Evolutionary conservation across 257 asterid genomes (phyloP), one percentile per base, ranked within the genome.

Genomic region (Mentha longifolia): DNA sequence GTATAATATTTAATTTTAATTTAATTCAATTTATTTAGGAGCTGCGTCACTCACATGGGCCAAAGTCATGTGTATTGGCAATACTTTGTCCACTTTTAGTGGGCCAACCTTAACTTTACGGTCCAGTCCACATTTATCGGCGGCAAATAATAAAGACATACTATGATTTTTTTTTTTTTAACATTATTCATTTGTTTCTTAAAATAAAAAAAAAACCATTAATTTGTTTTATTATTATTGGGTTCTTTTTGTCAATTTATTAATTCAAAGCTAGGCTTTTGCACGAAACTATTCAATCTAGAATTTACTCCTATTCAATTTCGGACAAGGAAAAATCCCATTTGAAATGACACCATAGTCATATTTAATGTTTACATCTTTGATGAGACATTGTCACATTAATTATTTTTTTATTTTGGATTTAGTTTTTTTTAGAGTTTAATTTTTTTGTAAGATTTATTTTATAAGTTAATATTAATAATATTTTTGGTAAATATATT

Each of bases 51-150:
- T 47, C 41, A 35, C 33, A 58, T 70, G 65, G 60, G 5, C 50
- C 58, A 28, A 54, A 25, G 50, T 43, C 58, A 62, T 72, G 71
- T 72, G 63, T 37, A 37, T 28, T 46, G 45, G 43, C 33, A 72
- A 22, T 20, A 61, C 5, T 50, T 49, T 72, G 55, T 49, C 19
- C 7, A 45, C 35, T 45, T 6, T 7, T 20, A 19, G 76, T 71
- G 59, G 68, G 68, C 43, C 62, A 60, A 71, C 3, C 10, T 42
- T 61, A 63, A 22, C 22, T 11, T 37, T 51, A 10, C 15, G 52
- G 35, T 51, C 62, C 20, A 25, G 20, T 63, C 43, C 46, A 51
- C 42, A 6, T 9, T 43, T 25, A 25, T 72, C 61, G 76, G 52
- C 76, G 22, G 16, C 5, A 70, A 33, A 42, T 3, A 42, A 42